Evolutionary conservation across 768 basidiomycete species (phyloP).

Genomic region (Daedaleopsis sinensis): DNA sequence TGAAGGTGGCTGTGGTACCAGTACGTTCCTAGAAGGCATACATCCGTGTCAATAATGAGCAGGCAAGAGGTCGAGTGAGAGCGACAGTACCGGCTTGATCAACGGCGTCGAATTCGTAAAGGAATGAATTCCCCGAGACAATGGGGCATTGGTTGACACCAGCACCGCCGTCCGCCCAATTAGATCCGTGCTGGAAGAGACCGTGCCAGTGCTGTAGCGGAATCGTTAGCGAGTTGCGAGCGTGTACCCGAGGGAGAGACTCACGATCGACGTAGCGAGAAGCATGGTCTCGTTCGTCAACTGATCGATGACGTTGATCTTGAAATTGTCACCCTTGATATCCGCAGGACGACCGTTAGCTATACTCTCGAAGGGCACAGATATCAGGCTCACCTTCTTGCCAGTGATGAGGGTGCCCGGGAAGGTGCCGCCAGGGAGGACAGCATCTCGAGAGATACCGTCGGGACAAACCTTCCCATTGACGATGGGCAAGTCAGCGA

Average conservation of each 20-base stretch:
- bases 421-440: conserved; percentile 47
- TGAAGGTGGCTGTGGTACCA: conserved; percentile 47
- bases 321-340: conserved; percentile 34
- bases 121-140: conserved; percentile 38
- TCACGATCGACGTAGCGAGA: conserved; percentile 37
- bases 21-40: conserved; percentile 24
- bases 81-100: conserved; percentile 27
- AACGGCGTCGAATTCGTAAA: conserved; percentile 37
- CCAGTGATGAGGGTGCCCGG: conserved; percentile 51
- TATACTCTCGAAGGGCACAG: background rate
- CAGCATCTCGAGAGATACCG: conserved; percentile 32
- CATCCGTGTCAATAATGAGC: background rate
- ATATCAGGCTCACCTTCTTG: conserved; percentile 36
- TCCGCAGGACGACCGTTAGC: background rate
- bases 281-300: conserved; percentile 37
- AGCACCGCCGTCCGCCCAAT: conserved; percentile 46
- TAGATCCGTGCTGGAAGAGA: conserved; percentile 44
- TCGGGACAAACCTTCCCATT: conserved; percentile 26
- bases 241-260: conserved; percentile 8
- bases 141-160: conserved; percentile 46
- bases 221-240: background rate
- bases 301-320: conserved; percentile 39
- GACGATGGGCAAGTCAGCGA: conserved; percentile 24
- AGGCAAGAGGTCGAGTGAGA: background rate
- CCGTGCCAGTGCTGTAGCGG: conserved; percentile 45